Evolutionary conservation across 2,329 filamentous ascomycete species (phyloP).

Genomic region (Colletotrichum plurivorum): DNA sequence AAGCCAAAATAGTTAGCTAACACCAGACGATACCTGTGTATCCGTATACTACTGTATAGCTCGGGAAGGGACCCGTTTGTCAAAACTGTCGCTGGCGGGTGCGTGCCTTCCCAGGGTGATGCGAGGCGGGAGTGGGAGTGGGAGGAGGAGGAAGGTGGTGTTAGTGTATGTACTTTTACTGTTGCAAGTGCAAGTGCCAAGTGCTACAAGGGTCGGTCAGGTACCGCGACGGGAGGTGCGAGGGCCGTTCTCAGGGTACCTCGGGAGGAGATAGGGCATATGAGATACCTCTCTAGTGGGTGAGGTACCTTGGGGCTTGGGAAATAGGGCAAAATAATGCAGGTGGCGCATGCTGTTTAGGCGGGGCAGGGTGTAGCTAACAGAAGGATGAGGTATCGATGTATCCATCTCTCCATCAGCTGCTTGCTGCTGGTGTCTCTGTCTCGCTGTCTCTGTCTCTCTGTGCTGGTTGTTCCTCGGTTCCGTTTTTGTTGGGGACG

Average conservation of each 20-base stretch:
- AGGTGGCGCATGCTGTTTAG: neutral
- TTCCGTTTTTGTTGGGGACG: conserved; percentile 40
- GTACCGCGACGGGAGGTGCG: conserved; percentile 12
- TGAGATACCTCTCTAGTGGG: neutral
- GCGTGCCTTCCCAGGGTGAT: neutral
- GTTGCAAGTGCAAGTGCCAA: conserved; percentile 29
- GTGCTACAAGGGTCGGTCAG: conserved; percentile 18
- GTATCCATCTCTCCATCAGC: neutral
- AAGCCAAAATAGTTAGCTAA: conserved; percentile 30
- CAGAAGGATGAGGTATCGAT: neutral
- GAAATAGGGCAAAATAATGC: neutral
- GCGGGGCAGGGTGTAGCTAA: conserved; percentile 6
- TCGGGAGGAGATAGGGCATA: neutral
- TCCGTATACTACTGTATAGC: neutral
- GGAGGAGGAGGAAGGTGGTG: neutral
- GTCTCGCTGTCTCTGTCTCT: neutral
- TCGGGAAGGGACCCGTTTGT: conserved; percentile 34
- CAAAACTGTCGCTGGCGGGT: conserved; percentile 6
- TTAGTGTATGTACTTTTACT: neutral
- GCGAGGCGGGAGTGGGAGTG: neutral
- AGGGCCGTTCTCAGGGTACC: neutral
- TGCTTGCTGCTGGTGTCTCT: neutral
- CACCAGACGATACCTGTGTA: too few species aligned
- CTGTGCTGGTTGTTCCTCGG: conserved; percentile 12
- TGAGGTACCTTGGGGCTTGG: too few species aligned